Evolutionary conservation across 108 stramenopile species (phyloP).

Genomic region (Seminavis robusta): DNA sequence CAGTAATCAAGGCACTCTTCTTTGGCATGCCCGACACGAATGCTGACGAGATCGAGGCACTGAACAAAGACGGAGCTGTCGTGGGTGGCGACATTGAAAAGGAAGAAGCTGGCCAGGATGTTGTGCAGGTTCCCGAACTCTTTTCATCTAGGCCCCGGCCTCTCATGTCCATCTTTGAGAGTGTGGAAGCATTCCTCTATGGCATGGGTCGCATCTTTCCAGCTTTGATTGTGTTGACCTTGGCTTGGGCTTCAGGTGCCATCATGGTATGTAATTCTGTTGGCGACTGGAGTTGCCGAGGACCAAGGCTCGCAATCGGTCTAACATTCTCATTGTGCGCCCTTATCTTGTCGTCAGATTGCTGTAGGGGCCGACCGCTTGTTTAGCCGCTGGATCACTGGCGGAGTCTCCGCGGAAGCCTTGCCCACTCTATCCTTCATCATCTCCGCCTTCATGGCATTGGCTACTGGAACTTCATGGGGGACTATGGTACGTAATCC

Average conservation of each 20-base stretch:
- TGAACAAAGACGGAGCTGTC: too few species aligned
- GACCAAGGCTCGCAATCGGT: too few species aligned
- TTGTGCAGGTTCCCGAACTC: too few species aligned
- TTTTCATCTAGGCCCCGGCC: slow-evolving; percentile 16
- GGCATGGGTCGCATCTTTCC: slow-evolving; percentile 64
- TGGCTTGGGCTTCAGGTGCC: slow-evolving; percentile 67
- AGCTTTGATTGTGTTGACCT: slow-evolving; percentile 42
- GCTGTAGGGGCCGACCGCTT: slow-evolving; percentile 55
- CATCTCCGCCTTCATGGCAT: slow-evolving; percentile 58
- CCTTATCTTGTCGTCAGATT: too few species aligned
- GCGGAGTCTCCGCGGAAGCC: slow-evolving; percentile 22
- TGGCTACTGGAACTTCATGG: slow-evolving; percentile 71
- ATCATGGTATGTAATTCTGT: too few species aligned
- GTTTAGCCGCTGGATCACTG: slow-evolving; percentile 45
- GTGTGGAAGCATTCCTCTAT: slow-evolving; percentile 40
- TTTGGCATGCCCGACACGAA: too few species aligned
- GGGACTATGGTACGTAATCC: too few species aligned
- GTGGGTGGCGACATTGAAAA: background rate
- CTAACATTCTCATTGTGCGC: too few species aligned
- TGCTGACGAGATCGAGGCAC: too few species aligned
- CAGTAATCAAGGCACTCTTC: slow-evolving; percentile 6
- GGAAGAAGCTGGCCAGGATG: background rate
- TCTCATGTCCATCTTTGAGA: slow-evolving; percentile 42
- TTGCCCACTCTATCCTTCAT: slow-evolving; percentile 62
- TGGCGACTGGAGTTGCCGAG: too few species aligned